phyloP scores from a whole-genome alignment of 352 stramenopile genomes.

The Globisporangium acanthophoron region DNA sequence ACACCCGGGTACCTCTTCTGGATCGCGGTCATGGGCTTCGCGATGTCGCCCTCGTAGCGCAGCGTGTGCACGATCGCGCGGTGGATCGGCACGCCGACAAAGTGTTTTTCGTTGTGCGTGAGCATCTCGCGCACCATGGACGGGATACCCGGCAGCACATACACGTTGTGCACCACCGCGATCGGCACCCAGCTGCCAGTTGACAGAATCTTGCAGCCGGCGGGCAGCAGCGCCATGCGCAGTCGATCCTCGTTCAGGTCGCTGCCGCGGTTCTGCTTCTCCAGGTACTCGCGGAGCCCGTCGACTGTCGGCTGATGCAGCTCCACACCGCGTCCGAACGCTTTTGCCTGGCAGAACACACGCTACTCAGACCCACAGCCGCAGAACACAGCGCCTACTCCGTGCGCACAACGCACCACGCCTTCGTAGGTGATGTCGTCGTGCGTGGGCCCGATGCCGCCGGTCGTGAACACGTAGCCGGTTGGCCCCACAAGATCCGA shows the following conservation, averaged over 20 bases:
- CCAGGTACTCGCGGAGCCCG: slow-evolving; percentile 35
- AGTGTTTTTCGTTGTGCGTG: slow-evolving; percentile 70
- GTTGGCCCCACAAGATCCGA: slow-evolving; percentile 62
- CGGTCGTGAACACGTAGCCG: slow-evolving; percentile 85
- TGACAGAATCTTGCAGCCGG: slow-evolving; percentile 42
- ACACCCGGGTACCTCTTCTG: slow-evolving; percentile 63
- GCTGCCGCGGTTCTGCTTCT: slow-evolving; percentile 23
- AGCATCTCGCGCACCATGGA: slow-evolving; percentile 82
- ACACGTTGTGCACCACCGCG: slow-evolving; percentile 75
- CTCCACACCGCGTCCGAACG: slow-evolving; percentile 63
- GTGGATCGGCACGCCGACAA: slow-evolving; percentile 71
- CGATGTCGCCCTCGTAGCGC: slow-evolving; percentile 62
- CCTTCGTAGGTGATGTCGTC: slow-evolving; percentile 87
- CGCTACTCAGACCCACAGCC: too few relatives aligned
- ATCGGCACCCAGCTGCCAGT: slow-evolving; percentile 72
- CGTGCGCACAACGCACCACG: slow-evolving; percentile 28
- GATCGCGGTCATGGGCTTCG: slow-evolving; percentile 48
- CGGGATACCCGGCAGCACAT: slow-evolving; percentile 79
- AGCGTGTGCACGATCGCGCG: slow-evolving; percentile 69
- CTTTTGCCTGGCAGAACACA: slow-evolving; percentile 9
- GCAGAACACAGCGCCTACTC: too few relatives aligned
- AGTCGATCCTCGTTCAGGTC: slow-evolving; percentile 62
- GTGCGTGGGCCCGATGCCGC: slow-evolving; percentile 79
- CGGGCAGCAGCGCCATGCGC: slow-evolving; percentile 68
- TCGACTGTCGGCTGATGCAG: slow-evolving; percentile 62